These are phyloP conservation scores for Dendrocalamus sinicus DNA, from an alignment of 176 grass and related monocot genomes.

Conservation along the genomic window DNA sequence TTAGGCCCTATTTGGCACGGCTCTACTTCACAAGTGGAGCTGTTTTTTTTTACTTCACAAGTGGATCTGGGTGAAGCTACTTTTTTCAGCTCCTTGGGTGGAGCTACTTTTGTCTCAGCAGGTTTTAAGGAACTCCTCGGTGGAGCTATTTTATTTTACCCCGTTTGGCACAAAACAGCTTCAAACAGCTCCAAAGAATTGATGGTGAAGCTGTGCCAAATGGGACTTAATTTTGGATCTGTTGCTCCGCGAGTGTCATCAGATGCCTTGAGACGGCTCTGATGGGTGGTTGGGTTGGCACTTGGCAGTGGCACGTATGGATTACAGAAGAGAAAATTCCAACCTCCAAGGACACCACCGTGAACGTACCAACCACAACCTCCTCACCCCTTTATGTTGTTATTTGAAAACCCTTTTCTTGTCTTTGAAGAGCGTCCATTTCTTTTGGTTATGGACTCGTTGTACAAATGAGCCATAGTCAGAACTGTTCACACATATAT, in stretches of 20 bases:
- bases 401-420: background rate
- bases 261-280: conserved; percentile 5
- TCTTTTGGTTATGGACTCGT: background rate
- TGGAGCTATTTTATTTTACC: too few relatives aligned
- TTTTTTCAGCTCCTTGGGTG: too few relatives aligned
- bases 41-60: too few relatives aligned
- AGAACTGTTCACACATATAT: too few relatives aligned
- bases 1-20: too few relatives aligned
- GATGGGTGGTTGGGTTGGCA: background rate
- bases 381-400: background rate
- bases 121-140: too few relatives aligned
- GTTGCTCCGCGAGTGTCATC: conserved; percentile 3
- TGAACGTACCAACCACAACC: background rate
- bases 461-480: background rate
- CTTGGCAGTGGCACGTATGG: conserved; percentile 8
- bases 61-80: too few relatives aligned
- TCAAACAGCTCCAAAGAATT: too few relatives aligned
- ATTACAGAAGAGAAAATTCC: background rate
- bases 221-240: background rate
- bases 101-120: too few relatives aligned
- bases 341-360: conserved; percentile 5
- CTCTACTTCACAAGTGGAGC: too few relatives aligned
- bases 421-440: background rate
- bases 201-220: too few relatives aligned
- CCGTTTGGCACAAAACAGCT: too few relatives aligned